Percentiles rank a stretch among this genome's conserved stretches.
These are phyloP conservation scores for Scutellaria minor DNA, from an alignment of 257 asterid genomes.

Conservation along the genomic window DNA sequence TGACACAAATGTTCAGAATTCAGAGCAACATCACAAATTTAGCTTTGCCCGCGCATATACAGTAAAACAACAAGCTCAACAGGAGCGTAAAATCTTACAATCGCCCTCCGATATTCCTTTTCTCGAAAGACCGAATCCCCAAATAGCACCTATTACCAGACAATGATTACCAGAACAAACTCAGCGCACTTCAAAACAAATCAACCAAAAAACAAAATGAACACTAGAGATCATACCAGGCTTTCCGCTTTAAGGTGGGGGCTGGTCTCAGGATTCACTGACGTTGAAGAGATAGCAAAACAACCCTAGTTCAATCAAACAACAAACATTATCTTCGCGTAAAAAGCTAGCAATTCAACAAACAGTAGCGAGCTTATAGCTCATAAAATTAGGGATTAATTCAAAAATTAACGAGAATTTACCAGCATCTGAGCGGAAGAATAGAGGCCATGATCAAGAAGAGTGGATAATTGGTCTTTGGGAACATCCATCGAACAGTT, in stretches of 20 bases:
- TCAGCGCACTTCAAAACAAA: constrained; percentile 16
- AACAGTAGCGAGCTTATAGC: constrained; percentile 11
- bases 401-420: constrained; percentile 25
- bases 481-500: constrained; percentile 77
- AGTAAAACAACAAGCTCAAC: constrained; percentile 17
- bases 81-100: constrained; percentile 58
- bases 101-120: constrained; percentile 82
- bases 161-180: constrained; percentile 32
- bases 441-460: constrained; percentile 85
- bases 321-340: constrained; percentile 3
- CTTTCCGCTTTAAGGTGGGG: constrained; percentile 89
- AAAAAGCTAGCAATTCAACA: constrained; percentile 4
- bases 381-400: constrained; percentile 6
- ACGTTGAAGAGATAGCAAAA: constrained; percentile 83
- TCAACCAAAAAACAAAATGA: not conserved
- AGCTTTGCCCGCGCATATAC: constrained; percentile 10
- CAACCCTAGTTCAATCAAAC: constrained; percentile 61
- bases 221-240: constrained; percentile 51
- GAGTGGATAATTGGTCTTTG: constrained; percentile 69
- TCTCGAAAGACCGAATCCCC: constrained; percentile 82
- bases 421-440: constrained; percentile 90
- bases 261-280: constrained; percentile 67
- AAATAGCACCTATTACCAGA: constrained; percentile 66
- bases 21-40: constrained; percentile 11
- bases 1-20: not conserved